Evolutionary conservation across 2,329 filamentous ascomycete genomes (phyloP).

Genomic region (Ophiosphaerella herpotricha): DNA sequence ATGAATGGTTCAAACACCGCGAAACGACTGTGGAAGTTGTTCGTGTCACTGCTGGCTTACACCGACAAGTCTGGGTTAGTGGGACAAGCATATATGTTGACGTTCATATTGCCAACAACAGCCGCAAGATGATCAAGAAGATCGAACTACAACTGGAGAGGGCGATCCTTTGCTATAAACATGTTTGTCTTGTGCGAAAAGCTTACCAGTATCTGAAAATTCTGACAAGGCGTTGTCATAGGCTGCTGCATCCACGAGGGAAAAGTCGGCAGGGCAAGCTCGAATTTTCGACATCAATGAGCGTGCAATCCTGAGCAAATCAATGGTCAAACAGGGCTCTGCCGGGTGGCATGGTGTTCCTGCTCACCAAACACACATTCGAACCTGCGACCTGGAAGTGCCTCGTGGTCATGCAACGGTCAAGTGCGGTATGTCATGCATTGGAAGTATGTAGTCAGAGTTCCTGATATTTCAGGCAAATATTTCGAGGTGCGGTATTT

Average conservation of each 20-base stretch:
- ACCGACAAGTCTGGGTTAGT: constrained; percentile 64
- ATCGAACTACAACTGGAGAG: constrained; percentile 59
- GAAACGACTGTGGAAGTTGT: constrained; percentile 51
- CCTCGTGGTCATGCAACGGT: constrained; percentile 58
- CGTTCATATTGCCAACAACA: constrained; percentile 57
- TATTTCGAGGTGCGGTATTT: constrained; percentile 63
- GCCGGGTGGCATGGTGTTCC: constrained; percentile 55
- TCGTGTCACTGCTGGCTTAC: constrained; percentile 57
- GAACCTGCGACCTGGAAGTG: constrained; percentile 56
- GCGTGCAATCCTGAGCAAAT: constrained; percentile 52
- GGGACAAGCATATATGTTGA: constrained; percentile 61
- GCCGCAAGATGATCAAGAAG: constrained; percentile 54
- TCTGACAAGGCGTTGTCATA: constrained; percentile 33
- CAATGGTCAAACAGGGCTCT: constrained; percentile 49
- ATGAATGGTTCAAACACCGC: constrained; percentile 51
- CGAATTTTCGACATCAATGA: constrained; percentile 60
- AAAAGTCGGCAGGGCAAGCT: constrained; percentile 56
- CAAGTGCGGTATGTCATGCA: constrained; percentile 48
- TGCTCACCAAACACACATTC: constrained; percentile 51
- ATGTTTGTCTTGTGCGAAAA: constrained; percentile 39
- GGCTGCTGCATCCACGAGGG: constrained; percentile 54
- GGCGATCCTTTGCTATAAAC: constrained; percentile 57
- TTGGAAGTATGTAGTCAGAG: neutral
- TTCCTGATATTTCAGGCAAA: constrained; percentile 47
- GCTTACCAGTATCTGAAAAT: neutral